phyloP scores from a whole-genome alignment of 108 stramenopile species.

The Conticribra guillardii region DNA sequence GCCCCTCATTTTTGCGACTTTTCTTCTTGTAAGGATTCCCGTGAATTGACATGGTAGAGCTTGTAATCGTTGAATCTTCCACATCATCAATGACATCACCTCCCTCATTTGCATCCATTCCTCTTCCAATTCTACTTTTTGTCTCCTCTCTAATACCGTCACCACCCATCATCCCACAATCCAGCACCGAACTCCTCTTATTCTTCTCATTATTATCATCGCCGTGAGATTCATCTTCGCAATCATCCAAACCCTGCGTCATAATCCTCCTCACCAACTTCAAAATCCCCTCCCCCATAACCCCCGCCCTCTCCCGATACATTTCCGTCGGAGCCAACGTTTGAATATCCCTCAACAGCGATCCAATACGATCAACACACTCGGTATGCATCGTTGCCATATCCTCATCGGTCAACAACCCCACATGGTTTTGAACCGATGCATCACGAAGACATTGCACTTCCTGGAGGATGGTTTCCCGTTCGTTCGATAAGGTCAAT shows the following conservation, averaged over 20 bases:
- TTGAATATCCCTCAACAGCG: constrained; percentile 8
- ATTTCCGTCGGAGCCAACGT: neutral
- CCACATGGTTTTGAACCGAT: constrained; percentile 1
- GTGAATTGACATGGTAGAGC: neutral
- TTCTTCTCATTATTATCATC: neutral
- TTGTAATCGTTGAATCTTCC: neutral
- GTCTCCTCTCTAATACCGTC: neutral
- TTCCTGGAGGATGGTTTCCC: constrained; percentile 37
- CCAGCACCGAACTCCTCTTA: neutral
- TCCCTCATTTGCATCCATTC: neutral
- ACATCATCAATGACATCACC: neutral
- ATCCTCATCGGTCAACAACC: constrained; percentile 18
- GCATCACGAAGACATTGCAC: constrained; percentile 3
- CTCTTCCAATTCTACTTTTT: neutral
- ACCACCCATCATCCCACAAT: neutral
- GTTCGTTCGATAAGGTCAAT: constrained; percentile 26
- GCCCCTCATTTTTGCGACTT: too few relatives aligned
- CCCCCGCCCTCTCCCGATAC: neutral
- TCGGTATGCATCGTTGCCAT: constrained; percentile 17
- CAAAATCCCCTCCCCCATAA: constrained; percentile 22
- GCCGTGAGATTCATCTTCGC: too few relatives aligned
- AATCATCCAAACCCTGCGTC: constrained; percentile 7
- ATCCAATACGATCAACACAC: constrained; percentile 16
- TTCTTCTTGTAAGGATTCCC: too few relatives aligned
- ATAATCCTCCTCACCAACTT: constrained; percentile 26